Conservation (phyloP, 768 basidiomycete species). For the Amanita molliuscula region DNA sequence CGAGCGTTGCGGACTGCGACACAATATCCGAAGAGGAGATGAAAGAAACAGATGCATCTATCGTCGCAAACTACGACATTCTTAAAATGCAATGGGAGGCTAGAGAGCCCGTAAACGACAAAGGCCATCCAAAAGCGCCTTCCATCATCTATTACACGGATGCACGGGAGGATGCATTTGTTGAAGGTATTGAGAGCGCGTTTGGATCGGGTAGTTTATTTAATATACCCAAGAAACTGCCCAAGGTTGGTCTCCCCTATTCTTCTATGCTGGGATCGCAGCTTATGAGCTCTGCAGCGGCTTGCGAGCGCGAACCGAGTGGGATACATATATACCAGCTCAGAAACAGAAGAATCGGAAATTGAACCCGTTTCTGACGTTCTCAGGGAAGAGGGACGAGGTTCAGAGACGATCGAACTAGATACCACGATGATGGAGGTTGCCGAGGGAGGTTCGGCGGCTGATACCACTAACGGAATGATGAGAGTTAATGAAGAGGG, state of each 20-base stretch:
- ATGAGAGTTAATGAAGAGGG: not conserved
- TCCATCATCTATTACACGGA: not conserved
- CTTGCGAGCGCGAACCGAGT: not conserved
- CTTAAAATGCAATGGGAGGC: not conserved
- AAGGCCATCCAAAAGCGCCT: not conserved
- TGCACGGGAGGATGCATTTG: not conserved
- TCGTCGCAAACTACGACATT: not conserved
- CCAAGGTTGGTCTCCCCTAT: not conserved
- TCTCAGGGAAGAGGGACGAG: not conserved
- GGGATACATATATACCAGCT: slow-evolving; percentile 2
- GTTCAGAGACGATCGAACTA: not conserved
- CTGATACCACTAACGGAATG: not conserved
- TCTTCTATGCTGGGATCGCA: not conserved
- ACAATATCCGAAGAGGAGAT: not conserved
- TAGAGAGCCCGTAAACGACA: not conserved
- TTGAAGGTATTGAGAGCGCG: slow-evolving; percentile 3
- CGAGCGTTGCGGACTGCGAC: not conserved
- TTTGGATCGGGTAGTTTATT: slow-evolving; percentile 1
- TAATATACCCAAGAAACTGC: not conserved
- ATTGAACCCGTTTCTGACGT: not conserved
- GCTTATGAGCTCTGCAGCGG: not conserved
- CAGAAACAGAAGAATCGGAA: slow-evolving; percentile 3
- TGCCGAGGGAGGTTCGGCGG: not conserved
- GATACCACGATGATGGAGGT: not conserved
- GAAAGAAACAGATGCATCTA: not conserved